phyloP scores from a whole-genome alignment of 2,329 filamentous ascomycete genomes.

The Penicillium sp. region DNA sequence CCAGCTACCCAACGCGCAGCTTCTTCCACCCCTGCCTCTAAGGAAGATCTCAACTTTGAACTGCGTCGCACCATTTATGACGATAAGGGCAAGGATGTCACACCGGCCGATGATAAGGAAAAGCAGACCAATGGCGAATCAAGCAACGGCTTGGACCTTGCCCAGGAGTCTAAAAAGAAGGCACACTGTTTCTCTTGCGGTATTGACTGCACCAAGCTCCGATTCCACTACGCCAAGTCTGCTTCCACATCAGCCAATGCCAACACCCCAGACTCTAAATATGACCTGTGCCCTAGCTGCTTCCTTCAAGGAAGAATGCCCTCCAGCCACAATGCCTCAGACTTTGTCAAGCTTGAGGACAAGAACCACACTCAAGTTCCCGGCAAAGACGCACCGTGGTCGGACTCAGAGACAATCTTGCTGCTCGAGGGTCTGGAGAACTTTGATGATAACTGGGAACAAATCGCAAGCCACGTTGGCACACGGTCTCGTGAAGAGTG shows the following conservation, averaged over 20 bases:
- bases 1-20: constrained; percentile 72
- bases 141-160: constrained; percentile 62
- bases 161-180: constrained; percentile 64
- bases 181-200: constrained; percentile 89
- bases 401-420: constrained; percentile 83
- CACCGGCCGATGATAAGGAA: constrained; percentile 68
- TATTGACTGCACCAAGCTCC: constrained; percentile 76
- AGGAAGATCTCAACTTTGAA: constrained; percentile 86
- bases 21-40: constrained; percentile 64
- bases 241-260: constrained; percentile 59
- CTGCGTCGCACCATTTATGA: constrained; percentile 96
- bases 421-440: constrained; percentile 88
- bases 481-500: constrained; percentile 93
- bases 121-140: constrained; percentile 71
- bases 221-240: constrained; percentile 70
- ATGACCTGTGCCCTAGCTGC: constrained; percentile 89
- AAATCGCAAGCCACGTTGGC: constrained; percentile 88
- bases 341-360: constrained; percentile 89
- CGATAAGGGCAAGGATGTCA: constrained; percentile 81
- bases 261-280: constrained; percentile 63
- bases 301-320: constrained; percentile 84
- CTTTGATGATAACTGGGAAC: constrained; percentile 94
- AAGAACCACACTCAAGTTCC: constrained; percentile 75
- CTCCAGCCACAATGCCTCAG: constrained; percentile 71
- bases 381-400: constrained; percentile 86